These are phyloP conservation scores for Colletotrichum viniferum DNA, from an alignment of 2,329 filamentous ascomycete genomes.

Conservation along the genomic window DNA sequence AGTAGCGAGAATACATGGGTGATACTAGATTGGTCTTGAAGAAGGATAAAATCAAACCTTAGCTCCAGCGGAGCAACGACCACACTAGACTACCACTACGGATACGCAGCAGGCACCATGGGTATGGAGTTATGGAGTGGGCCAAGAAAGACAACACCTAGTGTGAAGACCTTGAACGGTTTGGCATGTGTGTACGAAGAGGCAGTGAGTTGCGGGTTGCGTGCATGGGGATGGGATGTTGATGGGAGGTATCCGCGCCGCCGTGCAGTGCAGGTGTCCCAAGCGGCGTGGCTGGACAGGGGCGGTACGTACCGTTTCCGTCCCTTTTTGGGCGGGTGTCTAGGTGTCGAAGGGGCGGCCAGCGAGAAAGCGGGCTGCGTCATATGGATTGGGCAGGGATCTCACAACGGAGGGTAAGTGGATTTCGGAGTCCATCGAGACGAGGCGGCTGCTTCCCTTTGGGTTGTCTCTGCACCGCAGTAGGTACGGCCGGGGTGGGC, in stretches of 20 bases:
- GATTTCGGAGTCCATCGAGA: constrained; percentile 14
- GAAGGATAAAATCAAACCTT: constrained; percentile 40
- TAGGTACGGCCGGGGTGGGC: background rate
- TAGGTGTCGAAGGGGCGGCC: background rate
- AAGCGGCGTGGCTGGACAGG: constrained; percentile 17
- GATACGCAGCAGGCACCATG: constrained; percentile 27
- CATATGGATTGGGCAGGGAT: constrained; percentile 35
- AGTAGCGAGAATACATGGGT: constrained; percentile 34
- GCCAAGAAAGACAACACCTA: constrained; percentile 30
- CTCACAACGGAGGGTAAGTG: constrained; percentile 33
- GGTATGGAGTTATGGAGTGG: constrained; percentile 42
- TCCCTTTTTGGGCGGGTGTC: constrained; percentile 17
- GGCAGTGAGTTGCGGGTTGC: constrained; percentile 36
- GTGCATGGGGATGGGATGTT: constrained; percentile 29
- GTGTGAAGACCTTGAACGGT: constrained; percentile 22
- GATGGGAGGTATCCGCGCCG: constrained; percentile 16
- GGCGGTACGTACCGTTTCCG: constrained; percentile 6
- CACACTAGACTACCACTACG: background rate
- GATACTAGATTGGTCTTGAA: constrained; percentile 33
- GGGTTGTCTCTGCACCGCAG: background rate
- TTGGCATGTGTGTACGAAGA: constrained; percentile 27
- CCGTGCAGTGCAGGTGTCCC: constrained; percentile 7
- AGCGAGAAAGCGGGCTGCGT: constrained; percentile 25
- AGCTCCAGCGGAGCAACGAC: constrained; percentile 36
- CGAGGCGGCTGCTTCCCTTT: constrained; percentile 13